Conservation (phyloP, 2,329 filamentous ascomycete species). For the Apiospora malaysiana region DNA sequence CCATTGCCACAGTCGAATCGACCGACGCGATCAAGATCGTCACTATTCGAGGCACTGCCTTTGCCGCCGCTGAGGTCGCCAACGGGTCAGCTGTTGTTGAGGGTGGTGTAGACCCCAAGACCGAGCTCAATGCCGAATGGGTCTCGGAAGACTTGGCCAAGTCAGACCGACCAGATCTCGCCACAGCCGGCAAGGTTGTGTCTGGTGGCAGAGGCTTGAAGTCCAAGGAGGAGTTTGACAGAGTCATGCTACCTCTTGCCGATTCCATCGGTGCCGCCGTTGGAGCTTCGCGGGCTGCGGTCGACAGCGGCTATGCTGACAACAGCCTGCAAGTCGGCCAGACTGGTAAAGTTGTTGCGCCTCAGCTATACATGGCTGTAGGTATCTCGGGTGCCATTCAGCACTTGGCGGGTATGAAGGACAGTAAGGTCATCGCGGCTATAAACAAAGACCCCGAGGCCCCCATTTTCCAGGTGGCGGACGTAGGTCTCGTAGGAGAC, state of each 20-base stretch:
- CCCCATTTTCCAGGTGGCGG: slow-evolving; percentile 97
- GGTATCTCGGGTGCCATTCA: slow-evolving; percentile 98
- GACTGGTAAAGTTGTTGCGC: slow-evolving; percentile 98
- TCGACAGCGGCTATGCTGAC: slow-evolving; percentile 96
- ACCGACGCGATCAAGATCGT: slow-evolving; percentile 85
- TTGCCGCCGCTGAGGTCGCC: slow-evolving; percentile 74
- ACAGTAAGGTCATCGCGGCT: slow-evolving; percentile 98
- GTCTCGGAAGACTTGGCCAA: slow-evolving; percentile 91
- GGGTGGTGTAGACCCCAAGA: slow-evolving; percentile 84
- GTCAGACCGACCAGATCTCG: slow-evolving; percentile 91
- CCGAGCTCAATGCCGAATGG: slow-evolving; percentile 79
- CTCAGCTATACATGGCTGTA: slow-evolving; percentile 91
- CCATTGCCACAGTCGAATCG: slow-evolving; percentile 94
- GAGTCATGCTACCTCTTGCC: slow-evolving; percentile 87
- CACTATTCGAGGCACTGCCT: slow-evolving; percentile 92
- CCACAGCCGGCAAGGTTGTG: slow-evolving; percentile 87
- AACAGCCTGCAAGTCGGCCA: slow-evolving; percentile 98
- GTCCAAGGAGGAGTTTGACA: slow-evolving; percentile 97
- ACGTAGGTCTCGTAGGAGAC: slow-evolving; percentile 94
- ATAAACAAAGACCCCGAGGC: slow-evolving; percentile 99
- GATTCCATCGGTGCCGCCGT: slow-evolving; percentile 95
- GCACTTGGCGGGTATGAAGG: slow-evolving; percentile 99
- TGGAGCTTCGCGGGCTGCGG: slow-evolving; percentile 90
- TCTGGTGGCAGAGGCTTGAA: slow-evolving; percentile 94
- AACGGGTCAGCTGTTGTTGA: slow-evolving; percentile 78